Conservation (phyloP, 805 yeast genomes). For the Zygoascus tannicola region DNA sequence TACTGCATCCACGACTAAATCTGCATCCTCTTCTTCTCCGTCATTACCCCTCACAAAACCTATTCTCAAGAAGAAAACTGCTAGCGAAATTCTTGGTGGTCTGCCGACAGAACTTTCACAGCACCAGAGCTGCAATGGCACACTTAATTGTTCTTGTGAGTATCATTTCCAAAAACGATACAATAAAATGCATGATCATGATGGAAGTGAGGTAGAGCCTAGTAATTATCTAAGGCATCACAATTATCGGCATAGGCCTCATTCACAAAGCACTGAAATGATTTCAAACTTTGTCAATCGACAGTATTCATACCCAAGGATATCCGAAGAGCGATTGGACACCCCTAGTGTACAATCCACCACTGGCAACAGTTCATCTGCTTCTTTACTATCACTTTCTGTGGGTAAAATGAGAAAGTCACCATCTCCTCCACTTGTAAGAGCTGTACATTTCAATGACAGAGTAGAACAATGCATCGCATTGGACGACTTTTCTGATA, state of each 20-base stretch:
- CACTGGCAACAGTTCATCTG: conserved; percentile 1
- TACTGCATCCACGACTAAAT: neutral
- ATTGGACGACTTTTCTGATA: conserved; percentile 26
- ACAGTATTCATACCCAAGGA: conserved; percentile 18
- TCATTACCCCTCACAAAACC: conserved; percentile 46
- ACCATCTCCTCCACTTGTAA: neutral
- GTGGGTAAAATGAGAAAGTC: neutral
- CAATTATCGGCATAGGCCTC: conserved; percentile 29
- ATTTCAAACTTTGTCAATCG: conserved; percentile 26
- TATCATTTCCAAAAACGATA: conserved; percentile 1
- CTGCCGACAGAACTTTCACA: conserved; percentile 8
- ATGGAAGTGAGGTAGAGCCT: conserved; percentile 11
- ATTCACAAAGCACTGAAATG: conserved; percentile 20
- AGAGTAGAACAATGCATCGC: conserved; percentile 93
- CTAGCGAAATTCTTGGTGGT: conserved; percentile 64
- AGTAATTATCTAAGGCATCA: conserved; percentile 30
- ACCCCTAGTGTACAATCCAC: conserved; percentile 5
- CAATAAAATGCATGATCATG: conserved; percentile 12
- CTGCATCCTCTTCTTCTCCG: conserved; percentile 1
- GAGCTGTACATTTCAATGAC: conserved; percentile 75
- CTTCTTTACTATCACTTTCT: neutral
- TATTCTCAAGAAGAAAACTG: conserved; percentile 77
- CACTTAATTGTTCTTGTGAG: neutral
- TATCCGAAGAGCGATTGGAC: conserved; percentile 1
- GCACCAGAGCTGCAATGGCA: conserved; percentile 10